phyloP scores from a whole-genome alignment of 352 stramenopile genomes.

The Globisporangium paroecandrum region DNA sequence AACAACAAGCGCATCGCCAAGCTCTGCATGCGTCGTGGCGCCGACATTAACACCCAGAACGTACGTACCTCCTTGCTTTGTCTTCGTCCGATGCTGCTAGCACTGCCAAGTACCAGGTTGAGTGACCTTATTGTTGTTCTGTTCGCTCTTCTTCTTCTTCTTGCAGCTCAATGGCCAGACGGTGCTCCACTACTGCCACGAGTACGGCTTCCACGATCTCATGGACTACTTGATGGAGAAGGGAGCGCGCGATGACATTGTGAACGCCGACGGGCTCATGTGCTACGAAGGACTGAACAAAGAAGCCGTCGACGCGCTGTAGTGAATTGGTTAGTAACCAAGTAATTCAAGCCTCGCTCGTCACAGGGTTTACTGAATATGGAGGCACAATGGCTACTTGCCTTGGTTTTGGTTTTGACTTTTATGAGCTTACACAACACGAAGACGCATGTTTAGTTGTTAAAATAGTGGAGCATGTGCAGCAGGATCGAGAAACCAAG shows the following conservation, averaged over 20 bases:
- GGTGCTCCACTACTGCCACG: slow-evolving; percentile 91
- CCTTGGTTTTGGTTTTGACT: neutral
- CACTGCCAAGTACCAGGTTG: neutral
- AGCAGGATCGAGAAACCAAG: slow-evolving; percentile 62
- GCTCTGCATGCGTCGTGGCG: slow-evolving; percentile 89
- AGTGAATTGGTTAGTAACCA: slow-evolving; percentile 7
- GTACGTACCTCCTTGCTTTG: slow-evolving; percentile 25
- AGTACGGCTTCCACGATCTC: slow-evolving; percentile 93
- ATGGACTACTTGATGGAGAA: slow-evolving; percentile 95
- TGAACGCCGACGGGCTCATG: slow-evolving; percentile 93
- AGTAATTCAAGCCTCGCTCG: neutral
- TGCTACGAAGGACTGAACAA: slow-evolving; percentile 93
- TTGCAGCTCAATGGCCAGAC: slow-evolving; percentile 88
- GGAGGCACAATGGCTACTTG: neutral
- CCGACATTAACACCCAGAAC: slow-evolving; percentile 93
- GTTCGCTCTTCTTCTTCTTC: neutral
- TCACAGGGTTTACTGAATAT: neutral
- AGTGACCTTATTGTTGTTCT: neutral
- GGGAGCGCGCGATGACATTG: slow-evolving; percentile 87
- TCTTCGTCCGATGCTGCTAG: neutral
- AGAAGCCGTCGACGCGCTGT: slow-evolving; percentile 78
- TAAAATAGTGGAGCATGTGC: slow-evolving; percentile 81
- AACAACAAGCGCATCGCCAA: slow-evolving; percentile 96
- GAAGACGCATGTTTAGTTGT: slow-evolving; percentile 33
- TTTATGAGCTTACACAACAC: neutral